Conservation (phyloP, 306 rosid species). For the Vachellia pachyceras region DNA sequence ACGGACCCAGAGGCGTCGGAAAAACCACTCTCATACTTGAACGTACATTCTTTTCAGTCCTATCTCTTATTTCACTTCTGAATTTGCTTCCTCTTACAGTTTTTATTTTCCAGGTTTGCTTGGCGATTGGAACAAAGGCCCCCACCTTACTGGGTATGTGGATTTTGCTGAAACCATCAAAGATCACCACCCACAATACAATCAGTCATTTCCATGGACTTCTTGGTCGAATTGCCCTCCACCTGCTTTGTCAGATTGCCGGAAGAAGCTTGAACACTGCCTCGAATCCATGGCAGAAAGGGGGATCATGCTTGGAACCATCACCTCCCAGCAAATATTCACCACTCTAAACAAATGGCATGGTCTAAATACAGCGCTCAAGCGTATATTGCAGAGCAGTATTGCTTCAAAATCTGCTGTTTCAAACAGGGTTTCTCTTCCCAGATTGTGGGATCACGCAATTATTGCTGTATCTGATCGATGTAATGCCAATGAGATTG, state of each 20-base stretch:
- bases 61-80: background rate
- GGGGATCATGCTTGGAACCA: conserved; percentile 67
- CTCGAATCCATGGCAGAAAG: conserved; percentile 80
- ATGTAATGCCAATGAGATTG: conserved; percentile 62
- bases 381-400: conserved; percentile 44
- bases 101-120: conserved; percentile 62
- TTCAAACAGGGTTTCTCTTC: conserved; percentile 44
- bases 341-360: conserved; percentile 74
- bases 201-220: conserved; percentile 73
- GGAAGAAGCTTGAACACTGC: conserved; percentile 61
- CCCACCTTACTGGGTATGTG: conserved; percentile 88
- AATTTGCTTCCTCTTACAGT: background rate
- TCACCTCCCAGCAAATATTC: conserved; percentile 75
- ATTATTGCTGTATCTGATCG: conserved; percentile 55
- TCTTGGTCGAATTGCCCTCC: conserved; percentile 77
- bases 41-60: conserved; percentile 46
- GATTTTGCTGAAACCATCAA: conserved; percentile 79
- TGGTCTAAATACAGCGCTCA: conserved; percentile 58
- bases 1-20: conserved; percentile 95
- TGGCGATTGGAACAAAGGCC: conserved; percentile 77
- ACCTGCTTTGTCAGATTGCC: conserved; percentile 66
- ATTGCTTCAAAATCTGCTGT: conserved; percentile 40
- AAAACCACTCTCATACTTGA: conserved; percentile 89
- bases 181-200: conserved; percentile 54
- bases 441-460: conserved; percentile 83